Evolutionary conservation across 2,329 filamentous ascomycete species (phyloP).

Genomic region (Botrytis sinoallii): DNA sequence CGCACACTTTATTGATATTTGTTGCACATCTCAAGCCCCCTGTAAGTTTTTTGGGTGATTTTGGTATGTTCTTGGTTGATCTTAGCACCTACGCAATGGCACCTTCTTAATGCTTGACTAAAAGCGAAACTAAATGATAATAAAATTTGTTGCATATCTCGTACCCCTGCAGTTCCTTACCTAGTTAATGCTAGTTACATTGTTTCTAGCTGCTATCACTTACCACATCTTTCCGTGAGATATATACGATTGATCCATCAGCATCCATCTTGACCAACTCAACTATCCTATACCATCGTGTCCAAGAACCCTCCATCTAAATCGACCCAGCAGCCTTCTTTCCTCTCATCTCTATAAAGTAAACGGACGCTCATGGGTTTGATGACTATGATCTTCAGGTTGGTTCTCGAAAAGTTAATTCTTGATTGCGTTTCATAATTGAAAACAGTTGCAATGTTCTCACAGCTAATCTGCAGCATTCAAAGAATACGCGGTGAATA

Average conservation of each 20-base stretch:
- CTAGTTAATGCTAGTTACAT: not conserved
- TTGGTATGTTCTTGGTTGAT: not conserved
- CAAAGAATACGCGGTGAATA: not conserved
- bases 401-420: not conserved
- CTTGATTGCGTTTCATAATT: not conserved
- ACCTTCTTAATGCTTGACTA: not conserved
- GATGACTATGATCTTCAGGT: not conserved
- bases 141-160: not conserved
- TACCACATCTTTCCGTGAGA: constrained; percentile 59
- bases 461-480: not conserved
- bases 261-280: constrained; percentile 54
- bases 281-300: constrained; percentile 55
- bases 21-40: not conserved
- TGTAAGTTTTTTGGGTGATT: not conserved
- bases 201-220: not conserved
- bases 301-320: not conserved
- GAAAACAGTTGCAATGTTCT: not conserved
- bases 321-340: not conserved
- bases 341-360: not conserved
- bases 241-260: constrained; percentile 50
- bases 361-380: not conserved
- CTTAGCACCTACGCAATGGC: not conserved
- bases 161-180: not conserved
- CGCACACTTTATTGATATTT: not conserved
- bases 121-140: not conserved